Conservation (phyloP, 176 grass and related monocot genomes). For the Pharus latifolius region DNA sequence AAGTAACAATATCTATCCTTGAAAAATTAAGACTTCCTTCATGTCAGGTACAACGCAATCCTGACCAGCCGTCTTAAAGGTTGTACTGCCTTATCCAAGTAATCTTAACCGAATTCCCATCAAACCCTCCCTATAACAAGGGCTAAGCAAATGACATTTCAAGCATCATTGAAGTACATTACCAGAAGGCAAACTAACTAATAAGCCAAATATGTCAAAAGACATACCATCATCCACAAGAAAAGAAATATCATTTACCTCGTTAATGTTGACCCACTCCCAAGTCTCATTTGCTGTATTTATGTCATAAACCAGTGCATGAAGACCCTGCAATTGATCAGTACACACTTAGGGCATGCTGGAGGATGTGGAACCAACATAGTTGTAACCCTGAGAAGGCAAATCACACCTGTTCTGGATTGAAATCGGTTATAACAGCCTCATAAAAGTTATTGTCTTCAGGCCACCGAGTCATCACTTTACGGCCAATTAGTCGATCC, state of each 20-base stretch:
- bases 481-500: constrained; percentile 38
- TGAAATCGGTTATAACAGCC: constrained; percentile 42
- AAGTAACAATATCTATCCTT: too few relatives aligned
- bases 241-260: constrained; percentile 33
- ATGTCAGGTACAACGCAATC: too few relatives aligned
- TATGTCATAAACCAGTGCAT: constrained; percentile 58
- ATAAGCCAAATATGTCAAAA: neutral
- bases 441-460: constrained; percentile 66
- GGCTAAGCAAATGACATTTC: neutral
- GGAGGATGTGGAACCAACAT: neutral
- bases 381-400: neutral
- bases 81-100: too few relatives aligned
- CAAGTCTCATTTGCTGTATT: constrained; percentile 43
- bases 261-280: constrained; percentile 57
- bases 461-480: constrained; percentile 53
- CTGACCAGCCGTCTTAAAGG: too few relatives aligned
- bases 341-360: neutral
- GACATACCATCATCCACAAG: neutral
- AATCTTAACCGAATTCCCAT: neutral
- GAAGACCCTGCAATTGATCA: constrained; percentile 25
- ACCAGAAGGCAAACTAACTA: neutral
- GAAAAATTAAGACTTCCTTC: too few relatives aligned
- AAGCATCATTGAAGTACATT: neutral
- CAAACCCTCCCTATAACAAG: too few relatives aligned
- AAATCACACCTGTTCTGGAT: constrained; percentile 30